Evolutionary conservation across 495 filamentous ascomycete genomes (phyloP), one percentile per base, ranked within the genome.

Genomic region (Usnea hakonensis): DNA sequence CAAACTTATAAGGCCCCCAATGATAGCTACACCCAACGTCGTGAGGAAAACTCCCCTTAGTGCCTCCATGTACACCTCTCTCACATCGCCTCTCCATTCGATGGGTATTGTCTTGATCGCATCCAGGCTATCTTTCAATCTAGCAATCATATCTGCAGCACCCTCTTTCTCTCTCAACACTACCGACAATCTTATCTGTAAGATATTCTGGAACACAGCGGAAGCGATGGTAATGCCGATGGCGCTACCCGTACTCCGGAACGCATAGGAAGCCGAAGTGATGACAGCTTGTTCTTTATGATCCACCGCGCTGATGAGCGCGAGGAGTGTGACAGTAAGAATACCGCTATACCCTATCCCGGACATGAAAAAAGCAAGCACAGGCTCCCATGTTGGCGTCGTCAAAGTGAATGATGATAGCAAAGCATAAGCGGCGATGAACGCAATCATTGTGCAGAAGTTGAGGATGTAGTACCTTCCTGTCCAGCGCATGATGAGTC

Each of bases 31-130:
- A 0, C 78, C 88, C 23, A 95, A 67, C 28, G 82, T 74, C 0
- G 86, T 83, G 41, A 87, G 68, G 76, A 92, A 96, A 0, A 95
- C 89, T 7, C 84, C 86, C 50, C 83, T 80, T 55, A 96, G 77
- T 5, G 89, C 88, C 57, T 83, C 81, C 79, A 91, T 89, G 68
- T 92, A 94, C 3, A 85, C 83, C 40, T 82, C 81, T 57, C 88
- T 73, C 0, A 91, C 90, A 0, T 83, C 84, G 0, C 81, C 77
- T n/a, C 80, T 77, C 88, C 88, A 95, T 8, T 83, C 87, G 0
- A 73, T 66, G 0, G 90, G 89, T 30, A 96, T 73, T 60, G 83
- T 81, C 43, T 79, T 75, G 53, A 96, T 77, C 69, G 91, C 90
- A 33, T 87, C 84, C 32, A 95, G 74, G 68, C 82, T 88, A 62